These are phyloP conservation scores for Eutypella sp. DNA, from an alignment of 2,329 filamentous ascomycete genomes.

Conservation along the genomic window DNA sequence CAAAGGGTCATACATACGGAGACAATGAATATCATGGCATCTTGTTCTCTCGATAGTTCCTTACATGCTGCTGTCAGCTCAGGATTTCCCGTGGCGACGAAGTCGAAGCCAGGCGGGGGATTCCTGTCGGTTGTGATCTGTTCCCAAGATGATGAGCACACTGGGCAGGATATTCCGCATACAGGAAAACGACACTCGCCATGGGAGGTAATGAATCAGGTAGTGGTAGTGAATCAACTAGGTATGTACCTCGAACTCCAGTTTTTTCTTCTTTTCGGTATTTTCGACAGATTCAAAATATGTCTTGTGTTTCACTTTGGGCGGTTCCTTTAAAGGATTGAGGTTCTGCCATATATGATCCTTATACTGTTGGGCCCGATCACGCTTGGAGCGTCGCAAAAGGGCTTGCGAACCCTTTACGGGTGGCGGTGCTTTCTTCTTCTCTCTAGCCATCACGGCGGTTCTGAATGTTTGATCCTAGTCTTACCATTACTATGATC, in stretches of 20 bases:
- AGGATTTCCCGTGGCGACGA: slow-evolving; percentile 59
- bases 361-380: slow-evolving; percentile 21
- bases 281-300: slow-evolving; percentile 64
- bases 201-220: no score
- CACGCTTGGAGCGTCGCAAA: slow-evolving; percentile 23
- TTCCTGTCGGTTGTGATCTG: slow-evolving; percentile 48
- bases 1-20: slow-evolving; percentile 42
- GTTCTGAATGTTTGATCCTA: slow-evolving; percentile 15
- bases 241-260: slow-evolving; percentile 52
- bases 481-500: slow-evolving; percentile 26
- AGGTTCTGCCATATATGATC: slow-evolving; percentile 24
- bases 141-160: slow-evolving; percentile 16
- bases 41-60: slow-evolving; percentile 57
- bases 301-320: slow-evolving; percentile 52
- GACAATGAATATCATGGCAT: slow-evolving; percentile 62
- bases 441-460: slow-evolving; percentile 27
- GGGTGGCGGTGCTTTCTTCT: slow-evolving; percentile 26
- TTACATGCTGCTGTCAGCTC: slow-evolving; percentile 57
- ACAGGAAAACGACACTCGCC: no score
- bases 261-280: slow-evolving; percentile 58
- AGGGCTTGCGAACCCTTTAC: slow-evolving; percentile 18
- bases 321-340: slow-evolving; percentile 26
- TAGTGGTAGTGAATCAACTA: no score
- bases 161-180: no score
- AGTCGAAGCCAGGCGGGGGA: slow-evolving; percentile 58